Evolutionary conservation across 495 filamentous ascomycete genomes (phyloP).

Genomic region (Lophiotrema nucula): DNA sequence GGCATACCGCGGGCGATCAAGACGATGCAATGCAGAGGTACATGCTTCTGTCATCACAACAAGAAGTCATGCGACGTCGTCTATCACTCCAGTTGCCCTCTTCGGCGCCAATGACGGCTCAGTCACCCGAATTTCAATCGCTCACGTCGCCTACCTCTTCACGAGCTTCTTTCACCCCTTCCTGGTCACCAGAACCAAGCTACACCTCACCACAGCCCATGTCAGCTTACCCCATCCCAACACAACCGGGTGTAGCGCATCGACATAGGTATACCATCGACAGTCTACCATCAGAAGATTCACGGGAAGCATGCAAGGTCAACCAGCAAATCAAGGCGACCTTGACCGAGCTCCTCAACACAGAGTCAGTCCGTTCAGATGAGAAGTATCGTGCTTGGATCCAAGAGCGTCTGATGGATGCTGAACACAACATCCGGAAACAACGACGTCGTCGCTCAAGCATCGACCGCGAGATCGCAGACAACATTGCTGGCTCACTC

Average conservation of each 20-base stretch:
- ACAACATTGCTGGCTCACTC: conserved; percentile 26
- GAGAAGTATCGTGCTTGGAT: conserved; percentile 61
- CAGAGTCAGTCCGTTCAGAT: conserved; percentile 55
- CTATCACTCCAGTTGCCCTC: conserved; percentile 31
- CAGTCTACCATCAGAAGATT: conserved; percentile 39
- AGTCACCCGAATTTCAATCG: conserved; percentile 27
- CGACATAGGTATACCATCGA: conserved; percentile 8
- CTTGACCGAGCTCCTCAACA: conserved; percentile 66
- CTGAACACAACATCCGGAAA: conserved; percentile 56
- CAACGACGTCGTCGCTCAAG: conserved; percentile 38
- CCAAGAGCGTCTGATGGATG: conserved; percentile 62
- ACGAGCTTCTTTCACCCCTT: conserved; percentile 5
- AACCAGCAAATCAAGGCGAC: conserved; percentile 65
- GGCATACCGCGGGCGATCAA: conserved; percentile 1
- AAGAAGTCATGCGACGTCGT: conserved; percentile 35
- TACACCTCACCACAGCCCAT: conserved; percentile 11
- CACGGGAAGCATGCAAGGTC: conserved; percentile 57
- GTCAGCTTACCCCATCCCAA: conserved; percentile 10
- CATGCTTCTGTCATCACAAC: conserved; percentile 32
- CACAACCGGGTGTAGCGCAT: conserved; percentile 17
- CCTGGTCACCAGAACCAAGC: conserved; percentile 8
- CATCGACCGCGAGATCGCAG: conserved; percentile 26
- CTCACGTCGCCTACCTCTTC: conserved; percentile 20
- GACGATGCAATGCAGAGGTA: conserved; percentile 26
- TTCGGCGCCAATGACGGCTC: conserved; percentile 20